Base-by-base conservation (phyloP, 768 basidiomycete genomes). In the Leucogyrophana mollusca region DNA sequence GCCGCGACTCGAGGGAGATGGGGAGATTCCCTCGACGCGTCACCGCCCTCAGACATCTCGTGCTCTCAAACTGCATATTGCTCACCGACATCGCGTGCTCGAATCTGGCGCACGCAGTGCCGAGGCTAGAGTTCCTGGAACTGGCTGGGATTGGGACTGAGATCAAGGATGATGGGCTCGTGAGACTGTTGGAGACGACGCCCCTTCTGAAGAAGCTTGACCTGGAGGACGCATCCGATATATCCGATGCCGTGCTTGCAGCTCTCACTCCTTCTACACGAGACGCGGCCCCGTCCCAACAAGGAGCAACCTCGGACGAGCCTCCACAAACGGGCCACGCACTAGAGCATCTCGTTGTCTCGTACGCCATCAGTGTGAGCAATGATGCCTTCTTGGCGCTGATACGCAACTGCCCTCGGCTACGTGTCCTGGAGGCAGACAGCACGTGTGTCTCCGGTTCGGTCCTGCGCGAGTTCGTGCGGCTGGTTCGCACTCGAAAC, bases 151-250 rank as follows among this genome's bases (percentile, higher is more conserved):
- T 94, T 18, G 85, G 88, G 10, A 58, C 73, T 10, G 79, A 83
- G 37, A 64, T 94, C 50, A 79, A 75, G 51, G 82, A 90, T 50
- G 79, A 78, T 2, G 92, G 91, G n/a, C 67, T 96, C 6, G 68
- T 90, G 14, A 73, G 74, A 34, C 73, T 96, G 17, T 67, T 96
- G 27, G 67, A 66, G 36, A 85, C 85, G 11, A 85, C 83, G 2
- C 87, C 87, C 1, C 62, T 73, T 50, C 82, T 96, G 38, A 76
- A 82, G 45, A 80, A 79, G 36, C 67, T 95, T 33, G 94, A 96
- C 61, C 69, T 96, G n/a, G 94, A 95, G 59, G 88, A 91, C 53
- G 90, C 90, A 5, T 63, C 66, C 10, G 77, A 83, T 14, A 79
- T 94, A 43, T 85, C 80, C 1, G 91, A 95, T 61, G 67, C 72